Conservation (phyloP, 306 rosid genomes). For the Mimosa bimucronata region DNA sequence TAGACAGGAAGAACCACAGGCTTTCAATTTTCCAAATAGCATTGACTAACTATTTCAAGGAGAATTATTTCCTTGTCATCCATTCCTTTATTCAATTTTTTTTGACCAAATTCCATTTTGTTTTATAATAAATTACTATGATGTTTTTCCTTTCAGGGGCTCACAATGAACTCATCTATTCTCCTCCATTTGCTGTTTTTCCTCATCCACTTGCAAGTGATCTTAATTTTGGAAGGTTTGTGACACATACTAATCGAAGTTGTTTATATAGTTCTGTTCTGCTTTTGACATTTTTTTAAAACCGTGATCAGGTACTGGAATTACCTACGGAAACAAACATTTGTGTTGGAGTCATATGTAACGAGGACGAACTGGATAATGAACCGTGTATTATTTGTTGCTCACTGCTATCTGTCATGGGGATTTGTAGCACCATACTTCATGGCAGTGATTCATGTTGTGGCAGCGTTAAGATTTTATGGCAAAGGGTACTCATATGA, state of each 20-base stretch:
- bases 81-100: neutral
- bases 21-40: neutral
- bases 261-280: neutral
- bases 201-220: constrained; percentile 99
- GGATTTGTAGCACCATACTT: constrained; percentile 83
- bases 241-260: neutral
- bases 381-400: constrained; percentile 87
- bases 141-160: constrained; percentile 61
- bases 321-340: constrained; percentile 97
- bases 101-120: neutral
- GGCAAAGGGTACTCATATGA: constrained; percentile 61
- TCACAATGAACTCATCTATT: constrained; percentile 83
- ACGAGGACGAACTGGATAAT: constrained; percentile 78
- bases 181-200: constrained; percentile 96
- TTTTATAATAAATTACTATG: neutral
- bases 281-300: neutral
- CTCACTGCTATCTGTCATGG: constrained; percentile 93
- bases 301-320: constrained; percentile 85
- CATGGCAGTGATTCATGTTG: constrained; percentile 71
- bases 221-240: constrained; percentile 90
- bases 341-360: constrained; percentile 91
- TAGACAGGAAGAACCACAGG: neutral
- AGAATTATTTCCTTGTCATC: neutral
- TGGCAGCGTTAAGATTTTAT: constrained; percentile 61
- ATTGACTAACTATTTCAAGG: neutral